Percentiles rank a stretch among this genome's conserved stretches.
Conservation (phyloP, 2,329 filamentous ascomycete species). For the Alternaria sp. region DNA sequence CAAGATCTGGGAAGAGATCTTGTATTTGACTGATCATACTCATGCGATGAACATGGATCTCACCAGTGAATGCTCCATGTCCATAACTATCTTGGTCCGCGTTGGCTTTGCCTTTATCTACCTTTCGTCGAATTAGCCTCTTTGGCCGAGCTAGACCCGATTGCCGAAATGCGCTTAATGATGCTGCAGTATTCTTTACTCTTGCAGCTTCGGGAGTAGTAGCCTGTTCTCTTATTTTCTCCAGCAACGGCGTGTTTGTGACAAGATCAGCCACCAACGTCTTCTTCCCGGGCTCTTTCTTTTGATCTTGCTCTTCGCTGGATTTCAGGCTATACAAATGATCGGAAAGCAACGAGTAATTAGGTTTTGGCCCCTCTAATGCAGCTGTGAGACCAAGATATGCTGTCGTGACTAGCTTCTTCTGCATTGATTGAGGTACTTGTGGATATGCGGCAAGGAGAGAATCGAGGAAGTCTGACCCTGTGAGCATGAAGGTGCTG, state of each 20-base stretch:
- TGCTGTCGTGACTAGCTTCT: conserved; percentile 72
- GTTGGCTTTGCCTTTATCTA: conserved; percentile 72
- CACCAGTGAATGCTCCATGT: conserved; percentile 48
- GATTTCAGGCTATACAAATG: conserved; percentile 82
- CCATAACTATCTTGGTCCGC: conserved; percentile 47
- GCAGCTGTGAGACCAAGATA: conserved; percentile 80
- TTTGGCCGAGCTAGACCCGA: conserved; percentile 62
- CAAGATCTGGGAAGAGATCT: conserved; percentile 89
- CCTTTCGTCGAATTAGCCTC: conserved; percentile 63
- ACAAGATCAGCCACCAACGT: conserved; percentile 84
- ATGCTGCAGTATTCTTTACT: conserved; percentile 67
- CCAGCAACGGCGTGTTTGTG: conserved; percentile 78
- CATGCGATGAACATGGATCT: conserved; percentile 80
- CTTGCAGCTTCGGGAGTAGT: conserved; percentile 61
- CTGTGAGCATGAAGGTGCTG: conserved; percentile 74
- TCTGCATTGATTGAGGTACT: conserved; percentile 69
- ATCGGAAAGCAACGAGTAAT: conserved; percentile 79
- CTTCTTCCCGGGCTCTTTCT: conserved; percentile 49
- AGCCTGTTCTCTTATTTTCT: conserved; percentile 65
- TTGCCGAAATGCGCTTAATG: conserved; percentile 66
- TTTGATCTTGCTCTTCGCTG: conserved; percentile 69
- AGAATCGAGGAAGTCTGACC: conserved; percentile 86
- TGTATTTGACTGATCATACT: conserved; percentile 89
- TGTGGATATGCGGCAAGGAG: conserved; percentile 71
- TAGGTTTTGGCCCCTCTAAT: conserved; percentile 70